Base-by-base conservation (phyloP, 768 basidiomycete species). In the Pleurotus giganteus region DNA sequence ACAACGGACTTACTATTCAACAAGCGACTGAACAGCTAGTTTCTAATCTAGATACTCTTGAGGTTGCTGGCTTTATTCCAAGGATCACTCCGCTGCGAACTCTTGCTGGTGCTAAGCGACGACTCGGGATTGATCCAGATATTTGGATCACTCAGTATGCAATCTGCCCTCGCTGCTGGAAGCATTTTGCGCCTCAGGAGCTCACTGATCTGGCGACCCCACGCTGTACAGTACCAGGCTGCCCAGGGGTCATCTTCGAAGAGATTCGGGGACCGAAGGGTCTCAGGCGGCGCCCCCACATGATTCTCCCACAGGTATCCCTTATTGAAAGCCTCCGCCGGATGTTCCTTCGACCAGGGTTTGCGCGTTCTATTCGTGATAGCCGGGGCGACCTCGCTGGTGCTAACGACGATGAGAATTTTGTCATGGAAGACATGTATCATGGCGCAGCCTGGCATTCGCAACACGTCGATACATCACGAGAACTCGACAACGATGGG, bases 71-170 rank as follows among this genome's bases (percentile, higher is more conserved):
- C 13, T 26, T 39, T 9, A 28, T 60, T 39, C 59, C 58, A 8
- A 26, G 42, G 19, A 19, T 36, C 31, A 54, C 54, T 11, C 59
- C 59, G 21, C 54, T 60, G 7, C 13, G 31, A 17, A 34, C 46
- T n/a, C 53, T 58, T 42, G 23, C 27, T 19, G 49, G 59, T 11
- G 58, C 58, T 2, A 61, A 63, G 36, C 42, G 54, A n/a, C 59
- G 61, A 2, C 63, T 67, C 23, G 61, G 66, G 2, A 54, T 68
- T 19, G 66, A 68, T 31, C 55, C 64, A 1, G 63, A 68, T 31
- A 55, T 55, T n/a, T 55, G 54, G 36, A 68, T 68, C 23, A 66
- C 54, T 0, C 53, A 60, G 42, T 64, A 65, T 26, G 56, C 54
- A 1, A 45, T 64, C 23, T 66, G 62, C 51, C 47, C 53, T 1